Conservation (phyloP, 139 green algal species). For the Astrephomene gubernaculifera region DNA sequence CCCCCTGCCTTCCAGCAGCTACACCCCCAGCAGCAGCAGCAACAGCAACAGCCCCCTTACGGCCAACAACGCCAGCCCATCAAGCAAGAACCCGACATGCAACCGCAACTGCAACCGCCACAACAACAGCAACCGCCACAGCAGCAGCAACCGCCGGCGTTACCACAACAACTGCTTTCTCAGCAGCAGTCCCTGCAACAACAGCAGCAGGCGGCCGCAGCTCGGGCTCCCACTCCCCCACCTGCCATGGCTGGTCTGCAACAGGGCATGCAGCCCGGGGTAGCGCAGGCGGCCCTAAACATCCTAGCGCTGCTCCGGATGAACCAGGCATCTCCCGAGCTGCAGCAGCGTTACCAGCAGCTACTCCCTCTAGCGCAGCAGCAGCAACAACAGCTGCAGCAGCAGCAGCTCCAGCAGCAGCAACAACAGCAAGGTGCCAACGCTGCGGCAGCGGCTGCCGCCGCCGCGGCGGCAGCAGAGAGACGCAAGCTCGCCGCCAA, state of each 20-base stretch:
- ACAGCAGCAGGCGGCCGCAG: conserved; percentile 15
- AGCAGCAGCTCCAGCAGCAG: conserved; percentile 12
- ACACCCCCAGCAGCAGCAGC: background rate
- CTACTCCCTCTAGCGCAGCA: background rate
- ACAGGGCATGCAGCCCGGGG: too few relatives aligned
- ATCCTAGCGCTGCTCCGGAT: too few relatives aligned
- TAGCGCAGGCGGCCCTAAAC: too few relatives aligned
- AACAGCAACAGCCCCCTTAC: background rate
- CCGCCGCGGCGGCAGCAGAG: background rate
- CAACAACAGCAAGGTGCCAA: conserved; percentile 7
- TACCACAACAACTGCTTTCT: background rate
- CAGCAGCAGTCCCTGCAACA: background rate
- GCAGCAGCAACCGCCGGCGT: background rate
- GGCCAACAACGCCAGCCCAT: too few relatives aligned
- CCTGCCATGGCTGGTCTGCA: too few relatives aligned
- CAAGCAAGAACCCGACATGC: too few relatives aligned
- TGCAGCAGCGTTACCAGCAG: background rate
- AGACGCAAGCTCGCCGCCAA: background rate
- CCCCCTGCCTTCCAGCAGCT: background rate
- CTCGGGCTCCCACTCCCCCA: too few relatives aligned
- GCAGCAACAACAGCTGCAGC: background rate
- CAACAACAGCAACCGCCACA: background rate
- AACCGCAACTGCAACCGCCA: background rate
- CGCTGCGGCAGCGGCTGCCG: background rate
- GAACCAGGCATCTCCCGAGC: too few relatives aligned